Evolutionary conservation across 306 rosid species (phyloP), one percentile per base, ranked within the genome.

Genomic region (Trichosanthes truncata): DNA sequence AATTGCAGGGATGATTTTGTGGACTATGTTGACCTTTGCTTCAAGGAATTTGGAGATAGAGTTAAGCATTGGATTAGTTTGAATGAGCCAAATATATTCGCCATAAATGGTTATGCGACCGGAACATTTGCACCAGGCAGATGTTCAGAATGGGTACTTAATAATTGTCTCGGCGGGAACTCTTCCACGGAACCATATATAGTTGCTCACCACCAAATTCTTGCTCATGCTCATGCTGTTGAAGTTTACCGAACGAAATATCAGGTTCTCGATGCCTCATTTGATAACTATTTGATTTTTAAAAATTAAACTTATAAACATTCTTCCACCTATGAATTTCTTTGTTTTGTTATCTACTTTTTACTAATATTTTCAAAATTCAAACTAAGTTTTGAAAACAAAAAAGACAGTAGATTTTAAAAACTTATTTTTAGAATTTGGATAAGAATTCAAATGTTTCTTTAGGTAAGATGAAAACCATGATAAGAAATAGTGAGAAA

Each of bases 21-120:
- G 23, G 21, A 82, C 38, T 90, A 78, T 55, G 90, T 81, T 1
- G 83, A 88, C 21, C 67, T 88, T 46, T 88, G 90, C 79, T 90
- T 90, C 60, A 83, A 80, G 56, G 84, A 86, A 41, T 90, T 90
- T 73, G 90, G 93, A 0, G 87, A 83, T 56, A 86, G 89, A 80
- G 89, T 90, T 8, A 81, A 80, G 63, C 56, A 90, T 63, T 90
- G 90, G 93, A 86, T 81, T 2, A 87, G 91, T 0, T 2, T 88
- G 35, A 86, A 88, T 10, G 93, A 90, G 79, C 79, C 71, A 14
- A 86, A 88, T 56, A 57, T 79, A 3, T 72, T 45, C 15, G 80
- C 56, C 9, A 0, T 60, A 0, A 21, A 46, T 0, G 87, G 90
- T 41, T 88, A 90, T 23, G 89, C 51, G 33, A 0, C 2, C 0